phyloP scores from a whole-genome alignment of 495 filamentous ascomycete genomes.

The Daldinia loculata region DNA sequence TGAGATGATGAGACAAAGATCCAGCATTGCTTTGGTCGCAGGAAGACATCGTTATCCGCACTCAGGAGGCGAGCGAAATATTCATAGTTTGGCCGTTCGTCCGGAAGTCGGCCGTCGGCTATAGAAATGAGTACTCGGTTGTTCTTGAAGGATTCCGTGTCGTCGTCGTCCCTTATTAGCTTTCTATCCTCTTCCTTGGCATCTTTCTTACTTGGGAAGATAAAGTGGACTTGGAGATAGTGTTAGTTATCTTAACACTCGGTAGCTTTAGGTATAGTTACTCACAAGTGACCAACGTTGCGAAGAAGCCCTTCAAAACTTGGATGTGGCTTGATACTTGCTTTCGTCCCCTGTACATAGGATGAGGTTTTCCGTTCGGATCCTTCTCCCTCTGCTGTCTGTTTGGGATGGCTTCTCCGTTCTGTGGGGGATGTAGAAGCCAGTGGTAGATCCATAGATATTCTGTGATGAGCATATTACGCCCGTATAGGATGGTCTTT shows the following conservation, averaged over 20 bases:
- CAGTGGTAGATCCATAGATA: constrained; percentile 71
- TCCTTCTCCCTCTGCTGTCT: constrained; percentile 63
- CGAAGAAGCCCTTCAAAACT: constrained; percentile 85
- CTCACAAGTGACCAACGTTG: constrained; percentile 51
- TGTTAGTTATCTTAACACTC: constrained; percentile 5
- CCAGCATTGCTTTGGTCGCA: constrained; percentile 56
- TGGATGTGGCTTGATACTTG: constrained; percentile 97
- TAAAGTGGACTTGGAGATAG: constrained; percentile 53
- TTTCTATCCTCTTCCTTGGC: constrained; percentile 44
- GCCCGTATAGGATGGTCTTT: constrained; percentile 76
- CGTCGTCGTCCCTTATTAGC: constrained; percentile 49
- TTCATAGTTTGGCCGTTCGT: constrained; percentile 60
- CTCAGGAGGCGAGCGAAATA: constrained; percentile 57
- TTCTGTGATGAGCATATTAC: constrained; percentile 90
- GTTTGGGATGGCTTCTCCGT: constrained; percentile 63
- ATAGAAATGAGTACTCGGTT: constrained; percentile 62
- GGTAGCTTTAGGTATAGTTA: constrained; percentile 17
- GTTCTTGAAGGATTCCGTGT: constrained; percentile 61
- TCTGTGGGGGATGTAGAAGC: constrained; percentile 46
- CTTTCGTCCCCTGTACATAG: constrained; percentile 66
- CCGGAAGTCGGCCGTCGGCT: constrained; percentile 55
- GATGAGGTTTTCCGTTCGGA: constrained; percentile 40
- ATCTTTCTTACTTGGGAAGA: constrained; percentile 52
- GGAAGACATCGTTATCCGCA: constrained; percentile 50
- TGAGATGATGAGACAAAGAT: constrained; percentile 56